A percentile compares a stretch with the other conserved stretches of the same genome.
Evolutionary conservation across 2,329 filamentous ascomycete genomes (phyloP).

Genomic region (Alternaria sp.): DNA sequence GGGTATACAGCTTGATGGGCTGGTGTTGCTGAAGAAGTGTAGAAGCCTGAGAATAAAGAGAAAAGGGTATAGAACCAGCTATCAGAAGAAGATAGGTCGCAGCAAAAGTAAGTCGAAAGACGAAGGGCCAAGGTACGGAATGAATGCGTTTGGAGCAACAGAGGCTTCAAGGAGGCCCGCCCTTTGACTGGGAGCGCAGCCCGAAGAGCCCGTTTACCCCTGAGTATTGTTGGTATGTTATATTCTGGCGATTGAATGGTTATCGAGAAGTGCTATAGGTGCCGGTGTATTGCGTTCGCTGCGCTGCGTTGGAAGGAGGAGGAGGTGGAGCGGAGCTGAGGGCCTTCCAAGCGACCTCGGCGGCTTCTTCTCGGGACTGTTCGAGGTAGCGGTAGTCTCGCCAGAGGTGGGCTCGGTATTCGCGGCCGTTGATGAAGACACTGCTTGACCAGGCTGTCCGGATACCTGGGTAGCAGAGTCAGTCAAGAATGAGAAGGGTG

Average conservation of each 20-base stretch:
- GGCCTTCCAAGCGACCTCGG: constrained; percentile 47
- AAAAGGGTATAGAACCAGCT: constrained; percentile 23
- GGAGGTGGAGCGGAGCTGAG: constrained; percentile 24
- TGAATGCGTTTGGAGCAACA: neutral
- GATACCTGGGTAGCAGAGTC: constrained; percentile 36
- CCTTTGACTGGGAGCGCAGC: neutral
- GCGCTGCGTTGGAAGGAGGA: constrained; percentile 26
- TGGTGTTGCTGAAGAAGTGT: neutral
- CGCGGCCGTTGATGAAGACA: constrained; percentile 47
- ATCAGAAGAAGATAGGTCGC: constrained; percentile 15
- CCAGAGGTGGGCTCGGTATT: constrained; percentile 48
- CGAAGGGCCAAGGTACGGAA: neutral
- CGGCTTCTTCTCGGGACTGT: constrained; percentile 50
- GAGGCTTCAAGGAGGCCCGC: neutral
- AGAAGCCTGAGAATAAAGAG: constrained; percentile 7
- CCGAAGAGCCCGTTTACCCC: neutral
- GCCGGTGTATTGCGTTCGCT: constrained; percentile 30
- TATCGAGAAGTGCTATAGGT: constrained; percentile 37
- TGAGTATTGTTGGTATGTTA: constrained; percentile 7
- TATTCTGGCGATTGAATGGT: neutral
- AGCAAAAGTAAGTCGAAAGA: constrained; percentile 6
- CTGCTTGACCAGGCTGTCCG: constrained; percentile 50
- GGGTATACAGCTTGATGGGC: neutral
- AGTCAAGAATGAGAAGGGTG: constrained; percentile 15
- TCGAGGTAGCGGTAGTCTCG: constrained; percentile 50